Percentiles rank a stretch among this genome's conserved stretches.
These are phyloP conservation scores for Coffea humblotiana DNA, from an alignment of 305 asterid species.

Conservation along the genomic window DNA sequence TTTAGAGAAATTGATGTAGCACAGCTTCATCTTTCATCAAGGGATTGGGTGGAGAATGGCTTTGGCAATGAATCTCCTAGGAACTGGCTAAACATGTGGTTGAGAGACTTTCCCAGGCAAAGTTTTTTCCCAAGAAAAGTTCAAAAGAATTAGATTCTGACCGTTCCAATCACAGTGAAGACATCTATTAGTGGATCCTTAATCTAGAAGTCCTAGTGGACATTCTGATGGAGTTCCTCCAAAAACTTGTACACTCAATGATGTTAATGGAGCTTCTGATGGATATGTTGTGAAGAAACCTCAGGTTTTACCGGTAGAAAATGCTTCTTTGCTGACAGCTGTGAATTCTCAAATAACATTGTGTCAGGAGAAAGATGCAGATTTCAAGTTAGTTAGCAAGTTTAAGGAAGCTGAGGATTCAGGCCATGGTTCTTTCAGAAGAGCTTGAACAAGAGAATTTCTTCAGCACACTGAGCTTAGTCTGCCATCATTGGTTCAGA, in stretches of 20 bases:
- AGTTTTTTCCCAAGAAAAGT: slow-evolving; percentile 43
- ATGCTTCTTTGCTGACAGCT: slow-evolving; percentile 37
- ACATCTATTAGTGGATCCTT: slow-evolving; percentile 59
- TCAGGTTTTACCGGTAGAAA: slow-evolving; percentile 43
- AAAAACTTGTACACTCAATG: slow-evolving; percentile 37
- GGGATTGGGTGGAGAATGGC: slow-evolving; percentile 51
- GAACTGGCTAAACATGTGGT: slow-evolving; percentile 83
- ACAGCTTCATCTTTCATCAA: slow-evolving; percentile 39
- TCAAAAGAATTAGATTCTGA: slow-evolving; percentile 56
- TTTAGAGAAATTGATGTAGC: slow-evolving; percentile 59
- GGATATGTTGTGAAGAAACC: slow-evolving; percentile 43
- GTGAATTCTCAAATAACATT: slow-evolving; percentile 24
- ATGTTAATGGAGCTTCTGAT: slow-evolving; percentile 40
- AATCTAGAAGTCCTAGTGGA: slow-evolving; percentile 49
- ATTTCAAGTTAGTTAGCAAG: slow-evolving; percentile 46
- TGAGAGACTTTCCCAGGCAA: slow-evolving; percentile 90
- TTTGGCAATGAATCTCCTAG: slow-evolving; percentile 72
- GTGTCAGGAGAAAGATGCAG: slow-evolving; percentile 43
- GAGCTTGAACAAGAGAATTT: slow-evolving; percentile 60
- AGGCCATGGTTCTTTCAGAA: slow-evolving; percentile 61
- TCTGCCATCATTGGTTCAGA: slow-evolving; percentile 57
- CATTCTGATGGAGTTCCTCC: slow-evolving; percentile 49
- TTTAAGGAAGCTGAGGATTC: slow-evolving; percentile 71
- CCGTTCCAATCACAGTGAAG: slow-evolving; percentile 88
- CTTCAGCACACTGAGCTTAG: slow-evolving; percentile 52